These are phyloP conservation scores for Phalaenopsis aphrodite DNA, from an alignment of 106 monocot species.

Conservation along the genomic window DNA sequence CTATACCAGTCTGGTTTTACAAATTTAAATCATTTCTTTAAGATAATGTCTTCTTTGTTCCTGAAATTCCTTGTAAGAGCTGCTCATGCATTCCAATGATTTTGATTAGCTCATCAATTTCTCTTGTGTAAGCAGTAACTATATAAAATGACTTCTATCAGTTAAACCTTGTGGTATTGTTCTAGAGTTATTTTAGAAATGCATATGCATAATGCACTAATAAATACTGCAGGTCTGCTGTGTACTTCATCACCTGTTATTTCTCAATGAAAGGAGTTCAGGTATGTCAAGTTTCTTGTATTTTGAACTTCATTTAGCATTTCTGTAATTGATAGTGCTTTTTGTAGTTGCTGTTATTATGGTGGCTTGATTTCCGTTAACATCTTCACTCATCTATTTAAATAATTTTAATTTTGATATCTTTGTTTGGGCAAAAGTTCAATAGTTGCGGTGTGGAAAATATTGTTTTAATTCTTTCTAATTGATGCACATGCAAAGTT, in stretches of 20 bases:
- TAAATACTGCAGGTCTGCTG: slow-evolving; percentile 44
- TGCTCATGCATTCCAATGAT: neutral
- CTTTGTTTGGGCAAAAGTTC: neutral
- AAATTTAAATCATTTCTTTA: neutral
- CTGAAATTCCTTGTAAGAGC: neutral
- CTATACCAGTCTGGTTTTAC: neutral
- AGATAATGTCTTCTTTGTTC: neutral
- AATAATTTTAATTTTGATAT: neutral
- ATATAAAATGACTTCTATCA: neutral
- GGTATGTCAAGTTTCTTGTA: slow-evolving; percentile 33
- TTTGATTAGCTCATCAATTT: too few species aligned
- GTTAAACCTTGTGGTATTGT: neutral
- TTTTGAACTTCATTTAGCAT: neutral
- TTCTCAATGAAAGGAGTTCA: slow-evolving; percentile 72
- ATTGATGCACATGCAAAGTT: neutral
- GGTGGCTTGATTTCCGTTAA: neutral
- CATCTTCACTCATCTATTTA: neutral
- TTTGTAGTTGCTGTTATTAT: neutral
- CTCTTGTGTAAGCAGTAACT: neutral
- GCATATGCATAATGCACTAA: neutral
- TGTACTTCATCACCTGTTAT: slow-evolving; percentile 75
- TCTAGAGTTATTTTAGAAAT: neutral
- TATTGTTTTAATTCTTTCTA: neutral
- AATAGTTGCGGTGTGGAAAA: neutral
- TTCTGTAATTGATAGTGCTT: neutral